Conservation (phyloP, 148 eudicot genomes). For the Amaranthus palmeri region DNA sequence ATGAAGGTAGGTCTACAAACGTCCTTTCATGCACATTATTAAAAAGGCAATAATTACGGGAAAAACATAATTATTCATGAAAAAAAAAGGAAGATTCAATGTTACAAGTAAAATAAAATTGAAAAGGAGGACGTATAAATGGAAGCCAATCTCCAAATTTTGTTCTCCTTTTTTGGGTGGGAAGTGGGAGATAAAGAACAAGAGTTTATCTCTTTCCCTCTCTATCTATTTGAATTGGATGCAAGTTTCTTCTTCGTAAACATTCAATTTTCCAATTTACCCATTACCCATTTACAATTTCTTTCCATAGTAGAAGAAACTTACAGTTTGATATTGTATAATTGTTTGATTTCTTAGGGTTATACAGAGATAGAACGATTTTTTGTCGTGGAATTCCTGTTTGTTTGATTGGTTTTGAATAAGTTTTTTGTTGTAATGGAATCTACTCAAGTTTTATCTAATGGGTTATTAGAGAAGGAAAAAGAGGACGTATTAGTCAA, state of each 20-base stretch:
- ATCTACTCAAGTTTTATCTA: conserved; percentile 25
- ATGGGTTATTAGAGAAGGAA: conserved; percentile 30
- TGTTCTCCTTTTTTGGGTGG: conserved; percentile 23
- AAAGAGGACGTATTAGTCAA: conserved; percentile 7
- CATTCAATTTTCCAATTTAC: conserved; percentile 14
- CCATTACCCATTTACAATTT: not conserved
- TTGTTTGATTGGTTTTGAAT: conserved; percentile 1
- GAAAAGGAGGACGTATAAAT: conserved; percentile 24
- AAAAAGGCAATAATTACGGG: no score
- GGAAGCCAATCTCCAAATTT: conserved; percentile 2
- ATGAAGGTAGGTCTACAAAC: no score
- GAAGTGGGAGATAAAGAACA: conserved; percentile 26
- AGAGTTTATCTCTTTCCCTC: conserved; percentile 13
- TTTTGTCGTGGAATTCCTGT: conserved; percentile 6
- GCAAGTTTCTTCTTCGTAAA: conserved; percentile 22
- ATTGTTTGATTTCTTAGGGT: not conserved
- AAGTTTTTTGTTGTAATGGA: conserved; percentile 28
- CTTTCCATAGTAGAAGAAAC: not conserved
- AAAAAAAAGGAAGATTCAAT: no score
- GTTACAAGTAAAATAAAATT: no score
- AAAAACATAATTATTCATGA: no score
- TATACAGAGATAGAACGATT: not conserved
- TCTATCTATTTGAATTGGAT: conserved; percentile 2
- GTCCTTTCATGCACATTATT: no score
- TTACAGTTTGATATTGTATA: not conserved